Percentiles rank a stretch among this genome's conserved stretches.
phyloP scores from a whole-genome alignment of 2,329 filamentous ascomycete genomes.

The Raffaelea albimanens region DNA sequence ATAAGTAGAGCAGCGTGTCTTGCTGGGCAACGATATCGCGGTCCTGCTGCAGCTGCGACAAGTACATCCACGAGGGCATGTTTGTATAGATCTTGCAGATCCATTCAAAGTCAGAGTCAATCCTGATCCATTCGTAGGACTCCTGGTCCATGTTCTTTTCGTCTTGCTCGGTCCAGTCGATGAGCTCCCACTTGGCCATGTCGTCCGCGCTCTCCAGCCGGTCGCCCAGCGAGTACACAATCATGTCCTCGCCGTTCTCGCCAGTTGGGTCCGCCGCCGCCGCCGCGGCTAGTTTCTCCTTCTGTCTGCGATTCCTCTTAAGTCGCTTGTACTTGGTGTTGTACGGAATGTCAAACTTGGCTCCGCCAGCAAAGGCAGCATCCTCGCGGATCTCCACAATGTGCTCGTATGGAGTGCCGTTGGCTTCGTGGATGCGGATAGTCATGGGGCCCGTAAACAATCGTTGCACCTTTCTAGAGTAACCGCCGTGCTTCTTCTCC shows the following conservation, averaged over 20 bases:
- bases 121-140: constrained; percentile 96
- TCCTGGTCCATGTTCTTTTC: constrained; percentile 90
- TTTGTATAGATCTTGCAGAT: constrained; percentile 72
- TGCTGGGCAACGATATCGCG: constrained; percentile 87
- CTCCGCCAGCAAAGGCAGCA: constrained; percentile 44
- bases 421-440: constrained; percentile 93
- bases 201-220: constrained; percentile 78
- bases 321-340: constrained; percentile 98
- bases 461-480: constrained; percentile 47
- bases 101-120: constrained; percentile 98
- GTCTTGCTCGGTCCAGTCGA: constrained; percentile 82
- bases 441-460: constrained; percentile 93
- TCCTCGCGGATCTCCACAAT: constrained; percentile 92
- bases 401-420: constrained; percentile 96
- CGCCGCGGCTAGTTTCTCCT: constrained; percentile 61
- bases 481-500: constrained; percentile 63
- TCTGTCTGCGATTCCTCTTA: constrained; percentile 76
- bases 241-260: constrained; percentile 58
- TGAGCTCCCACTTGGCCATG: constrained; percentile 70
- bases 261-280: constrained; percentile 40
- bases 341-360: constrained; percentile 89
- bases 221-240: constrained; percentile 80
- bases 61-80: constrained; percentile 94
- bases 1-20: constrained; percentile 67
- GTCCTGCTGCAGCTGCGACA: constrained; percentile 94